Evolutionary conservation across 192 early-diverging fungal species (phyloP).

Genomic region (Coemansia brasiliensis): DNA sequence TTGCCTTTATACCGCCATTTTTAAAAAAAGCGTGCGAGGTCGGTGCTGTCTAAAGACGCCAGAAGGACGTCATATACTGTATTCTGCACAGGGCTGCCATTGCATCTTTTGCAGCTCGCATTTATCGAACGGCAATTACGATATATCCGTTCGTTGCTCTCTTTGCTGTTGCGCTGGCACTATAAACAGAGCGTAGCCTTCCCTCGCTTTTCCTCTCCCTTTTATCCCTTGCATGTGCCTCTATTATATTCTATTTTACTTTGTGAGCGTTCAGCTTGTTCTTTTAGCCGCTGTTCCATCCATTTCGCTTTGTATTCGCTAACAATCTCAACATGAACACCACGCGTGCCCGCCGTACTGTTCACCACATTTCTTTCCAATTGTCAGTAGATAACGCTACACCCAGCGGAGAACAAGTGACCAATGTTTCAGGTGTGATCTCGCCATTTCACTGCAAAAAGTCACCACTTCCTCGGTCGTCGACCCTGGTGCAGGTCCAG

Average conservation of each 20-base stretch:
- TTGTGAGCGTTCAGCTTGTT: not conserved
- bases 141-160: conserved; percentile 7
- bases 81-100: conserved; percentile 6
- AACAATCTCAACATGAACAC: not conserved
- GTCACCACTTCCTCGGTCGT: conserved; percentile 6
- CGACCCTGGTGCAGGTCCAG: not conserved
- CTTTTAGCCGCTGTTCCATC: not conserved
- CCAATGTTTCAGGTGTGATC: conserved; percentile 21
- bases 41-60: no score
- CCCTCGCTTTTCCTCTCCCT: not conserved
- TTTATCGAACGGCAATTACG: conserved; percentile 17
- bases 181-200: conserved; percentile 1
- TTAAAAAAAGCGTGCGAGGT: not conserved
- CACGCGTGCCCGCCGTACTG: not conserved
- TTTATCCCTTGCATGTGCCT: not conserved
- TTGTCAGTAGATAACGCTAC: not conserved
- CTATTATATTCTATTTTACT: conserved; percentile 5
- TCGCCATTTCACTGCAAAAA: conserved; percentile 30
- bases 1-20: not conserved
- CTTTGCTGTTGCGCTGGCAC: not conserved
- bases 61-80: not conserved
- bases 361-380: not conserved
- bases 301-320: not conserved
- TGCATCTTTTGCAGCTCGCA: conserved; percentile 14
- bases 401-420: not conserved